A percentile compares a stretch with the other conserved stretches of the same genome.
Evolutionary conservation across 306 rosid species (phyloP).

Genomic region (Castanea crenata): DNA sequence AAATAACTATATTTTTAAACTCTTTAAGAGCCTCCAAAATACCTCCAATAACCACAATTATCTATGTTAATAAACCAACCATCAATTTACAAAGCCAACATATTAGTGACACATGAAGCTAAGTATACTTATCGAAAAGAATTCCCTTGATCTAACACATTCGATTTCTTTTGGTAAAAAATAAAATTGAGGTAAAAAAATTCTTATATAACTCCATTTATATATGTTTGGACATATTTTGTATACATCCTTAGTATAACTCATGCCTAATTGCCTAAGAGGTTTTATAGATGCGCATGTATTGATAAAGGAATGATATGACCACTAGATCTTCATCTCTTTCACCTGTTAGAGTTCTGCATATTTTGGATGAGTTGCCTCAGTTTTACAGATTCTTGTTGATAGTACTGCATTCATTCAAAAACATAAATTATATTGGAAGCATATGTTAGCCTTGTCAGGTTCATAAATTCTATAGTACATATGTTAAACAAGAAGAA

Average conservation of each 20-base stretch:
- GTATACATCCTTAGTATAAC: neutral
- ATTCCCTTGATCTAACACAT: neutral
- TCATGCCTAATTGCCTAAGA: neutral
- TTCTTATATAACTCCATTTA: no score
- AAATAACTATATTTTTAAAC: no score
- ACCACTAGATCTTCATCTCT: no score
- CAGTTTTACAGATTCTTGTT: conserved; percentile 89
- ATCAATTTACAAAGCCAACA: no score
- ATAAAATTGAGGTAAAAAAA: no score
- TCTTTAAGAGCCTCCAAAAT: neutral
- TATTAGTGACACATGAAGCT: neutral
- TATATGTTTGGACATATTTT: no score
- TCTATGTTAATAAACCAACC: no score
- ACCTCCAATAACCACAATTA: no score
- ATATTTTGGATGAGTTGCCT: conserved; percentile 90
- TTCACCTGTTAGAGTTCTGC: conserved; percentile 82
- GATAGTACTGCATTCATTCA: conserved; percentile 63
- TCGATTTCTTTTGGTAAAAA: no score
- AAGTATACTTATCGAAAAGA: neutral
- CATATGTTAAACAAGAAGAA: neutral
- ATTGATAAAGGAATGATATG: no score
- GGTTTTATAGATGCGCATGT: no score
- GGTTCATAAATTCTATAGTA: neutral
- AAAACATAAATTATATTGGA: neutral
- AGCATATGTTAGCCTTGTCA: neutral